A percentile compares a stretch with the other conserved stretches of the same genome.
phyloP scores from a whole-genome alignment of 805 yeast species.

The Ogataea pilisensis region DNA sequence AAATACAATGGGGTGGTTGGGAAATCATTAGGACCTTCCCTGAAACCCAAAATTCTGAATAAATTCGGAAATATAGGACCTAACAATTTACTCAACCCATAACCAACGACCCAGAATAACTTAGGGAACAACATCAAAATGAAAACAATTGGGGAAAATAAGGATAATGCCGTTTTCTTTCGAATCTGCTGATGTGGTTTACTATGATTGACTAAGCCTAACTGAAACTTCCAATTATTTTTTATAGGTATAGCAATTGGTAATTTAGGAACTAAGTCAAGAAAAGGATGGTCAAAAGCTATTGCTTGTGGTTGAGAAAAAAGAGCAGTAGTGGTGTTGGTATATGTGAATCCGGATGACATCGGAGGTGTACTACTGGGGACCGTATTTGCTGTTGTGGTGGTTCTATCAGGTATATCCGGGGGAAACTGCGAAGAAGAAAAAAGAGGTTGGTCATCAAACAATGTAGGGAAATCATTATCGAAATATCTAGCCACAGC shows the following conservation, averaged over 20 bases:
- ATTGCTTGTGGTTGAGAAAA: constrained; percentile 11
- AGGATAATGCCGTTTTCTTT: constrained; percentile 1
- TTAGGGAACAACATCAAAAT: constrained; percentile 54
- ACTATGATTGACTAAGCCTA: constrained; percentile 21
- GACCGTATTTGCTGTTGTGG: background rate
- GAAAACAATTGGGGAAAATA: constrained; percentile 41
- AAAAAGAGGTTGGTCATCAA: constrained; percentile 15
- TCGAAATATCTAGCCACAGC: constrained; percentile 63
- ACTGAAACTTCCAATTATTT: constrained; percentile 34
- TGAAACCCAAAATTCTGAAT: constrained; percentile 25
- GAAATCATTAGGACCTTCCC: constrained; percentile 27
- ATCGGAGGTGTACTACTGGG: constrained; percentile 3
- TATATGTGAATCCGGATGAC: constrained; percentile 1
- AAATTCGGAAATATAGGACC: constrained; percentile 33
- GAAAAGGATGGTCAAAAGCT: constrained; percentile 21
- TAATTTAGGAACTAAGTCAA: constrained; percentile 29
- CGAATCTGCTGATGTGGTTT: background rate
- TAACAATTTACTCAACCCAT: constrained; percentile 34
- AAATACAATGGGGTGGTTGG: constrained; percentile 29
- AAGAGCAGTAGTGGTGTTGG: too few relatives aligned
- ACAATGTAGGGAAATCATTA: constrained; percentile 37
- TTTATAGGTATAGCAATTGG: constrained; percentile 34
- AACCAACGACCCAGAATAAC: constrained; percentile 38
- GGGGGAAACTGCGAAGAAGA: too few relatives aligned
- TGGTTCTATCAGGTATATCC: too few relatives aligned